These are phyloP conservation scores for Coemansia umbellata DNA, from an alignment of 192 early-diverging fungal species.

Conservation along the genomic window DNA sequence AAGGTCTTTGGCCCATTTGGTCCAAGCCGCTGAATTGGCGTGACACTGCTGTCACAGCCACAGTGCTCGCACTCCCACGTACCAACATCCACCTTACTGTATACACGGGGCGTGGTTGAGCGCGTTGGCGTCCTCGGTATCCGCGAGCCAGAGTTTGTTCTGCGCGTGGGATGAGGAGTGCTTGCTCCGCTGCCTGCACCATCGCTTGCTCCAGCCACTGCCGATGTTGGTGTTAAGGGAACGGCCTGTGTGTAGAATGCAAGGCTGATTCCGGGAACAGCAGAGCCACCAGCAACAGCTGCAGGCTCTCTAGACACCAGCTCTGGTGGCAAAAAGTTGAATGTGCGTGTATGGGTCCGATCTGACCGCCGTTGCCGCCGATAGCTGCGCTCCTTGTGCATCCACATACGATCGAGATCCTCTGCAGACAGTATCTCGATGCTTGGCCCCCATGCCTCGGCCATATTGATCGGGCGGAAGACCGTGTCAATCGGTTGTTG, in stretches of 20 bases:
- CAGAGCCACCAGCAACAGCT: slow-evolving; percentile 7
- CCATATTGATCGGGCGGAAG: slow-evolving; percentile 37
- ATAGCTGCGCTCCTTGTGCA: slow-evolving; percentile 48
- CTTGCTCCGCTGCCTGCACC: slow-evolving; percentile 35
- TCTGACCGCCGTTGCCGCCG: slow-evolving; percentile 49
- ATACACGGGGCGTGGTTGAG: slow-evolving; percentile 32
- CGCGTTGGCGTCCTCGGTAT: slow-evolving; percentile 30
- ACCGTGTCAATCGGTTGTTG: slow-evolving; percentile 45
- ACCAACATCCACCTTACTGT: slow-evolving; percentile 36
- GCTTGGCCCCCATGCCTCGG: slow-evolving; percentile 45
- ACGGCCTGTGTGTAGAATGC: slow-evolving; percentile 37
- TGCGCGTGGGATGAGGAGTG: slow-evolving; percentile 30
- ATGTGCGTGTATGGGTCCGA: slow-evolving; percentile 35
- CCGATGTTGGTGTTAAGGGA: not conserved
- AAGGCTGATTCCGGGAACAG: slow-evolving; percentile 35
- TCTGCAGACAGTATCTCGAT: slow-evolving; percentile 49
- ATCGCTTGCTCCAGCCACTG: slow-evolving; percentile 13
- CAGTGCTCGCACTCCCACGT: slow-evolving; percentile 52
- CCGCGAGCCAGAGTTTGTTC: slow-evolving; percentile 17
- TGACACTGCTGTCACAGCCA: slow-evolving; percentile 39
- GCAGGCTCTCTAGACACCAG: slow-evolving; percentile 19
- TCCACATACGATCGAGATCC: slow-evolving; percentile 49
- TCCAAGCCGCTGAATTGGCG: slow-evolving; percentile 53
- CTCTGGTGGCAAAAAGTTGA: slow-evolving; percentile 50
- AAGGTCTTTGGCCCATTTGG: slow-evolving; percentile 61